A percentile compares a stretch with the other conserved stretches of the same genome.
Conservation (phyloP, 305 asterid genomes). For the Fraxinus ornus region DNA sequence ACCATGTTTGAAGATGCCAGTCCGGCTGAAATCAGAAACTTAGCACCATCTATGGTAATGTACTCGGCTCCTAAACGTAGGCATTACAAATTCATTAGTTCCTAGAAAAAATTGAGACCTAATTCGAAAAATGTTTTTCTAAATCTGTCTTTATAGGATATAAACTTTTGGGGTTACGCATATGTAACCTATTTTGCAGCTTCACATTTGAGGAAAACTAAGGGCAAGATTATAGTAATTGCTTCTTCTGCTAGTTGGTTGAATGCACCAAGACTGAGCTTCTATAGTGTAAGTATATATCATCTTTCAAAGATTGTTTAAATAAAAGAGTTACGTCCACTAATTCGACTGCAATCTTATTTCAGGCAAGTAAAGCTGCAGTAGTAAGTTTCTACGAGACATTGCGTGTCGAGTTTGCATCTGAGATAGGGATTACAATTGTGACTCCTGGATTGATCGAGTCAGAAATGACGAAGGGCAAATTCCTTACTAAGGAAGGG, state of each 20-base stretch:
- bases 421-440: conserved; percentile 49
- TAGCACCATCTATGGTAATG: conserved; percentile 53
- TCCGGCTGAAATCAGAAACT: conserved; percentile 33
- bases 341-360: background rate
- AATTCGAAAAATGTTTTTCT: background rate
- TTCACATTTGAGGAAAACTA: conserved; percentile 55
- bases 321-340: background rate
- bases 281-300: conserved; percentile 42
- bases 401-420: conserved; percentile 47
- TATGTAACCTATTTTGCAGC: conserved; percentile 49
- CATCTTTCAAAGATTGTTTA: background rate
- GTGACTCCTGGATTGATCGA: conserved; percentile 59
- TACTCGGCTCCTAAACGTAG: background rate
- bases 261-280: conserved; percentile 56
- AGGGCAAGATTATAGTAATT: conserved; percentile 52
- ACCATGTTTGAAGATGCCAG: conserved; percentile 49
- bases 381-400: conserved; percentile 65
- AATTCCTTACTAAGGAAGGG: conserved; percentile 42
- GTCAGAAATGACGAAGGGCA: conserved; percentile 64
- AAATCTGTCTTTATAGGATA: conserved; percentile 38
- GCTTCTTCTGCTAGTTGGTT: conserved; percentile 62
- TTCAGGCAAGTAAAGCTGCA: conserved; percentile 76
- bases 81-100: background rate
- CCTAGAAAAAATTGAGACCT: background rate
- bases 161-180: conserved; percentile 70